phyloP scores from a whole-genome alignment of 441 rosid species.

The Biscutella laevigata region DNA sequence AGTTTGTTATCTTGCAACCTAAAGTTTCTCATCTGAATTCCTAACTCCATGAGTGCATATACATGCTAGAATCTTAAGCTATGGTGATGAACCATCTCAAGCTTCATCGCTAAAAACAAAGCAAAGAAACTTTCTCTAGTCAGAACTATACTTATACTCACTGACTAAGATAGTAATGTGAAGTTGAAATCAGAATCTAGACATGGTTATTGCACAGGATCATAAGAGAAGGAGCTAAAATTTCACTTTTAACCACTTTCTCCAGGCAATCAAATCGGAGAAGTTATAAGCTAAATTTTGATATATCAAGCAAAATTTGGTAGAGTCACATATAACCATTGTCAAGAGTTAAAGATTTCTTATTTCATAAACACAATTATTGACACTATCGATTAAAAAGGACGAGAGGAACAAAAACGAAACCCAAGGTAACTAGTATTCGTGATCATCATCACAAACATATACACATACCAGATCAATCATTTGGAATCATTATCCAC shows the following conservation, averaged over 20 bases:
- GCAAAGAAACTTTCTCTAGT: background rate
- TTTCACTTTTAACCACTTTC: background rate
- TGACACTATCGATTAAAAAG: background rate
- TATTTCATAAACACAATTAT: constrained; percentile 21
- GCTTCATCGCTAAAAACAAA: background rate
- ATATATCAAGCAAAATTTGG: background rate
- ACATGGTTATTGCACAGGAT: background rate
- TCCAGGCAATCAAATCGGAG: background rate
- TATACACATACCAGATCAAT: constrained; percentile 17
- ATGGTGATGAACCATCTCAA: background rate
- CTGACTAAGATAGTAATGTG: background rate
- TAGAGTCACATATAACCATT: constrained; percentile 17
- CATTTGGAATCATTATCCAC: background rate
- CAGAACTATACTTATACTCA: background rate
- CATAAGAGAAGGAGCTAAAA: background rate
- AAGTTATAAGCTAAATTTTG: background rate
- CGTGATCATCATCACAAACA: constrained; percentile 11
- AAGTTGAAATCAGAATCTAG: background rate
- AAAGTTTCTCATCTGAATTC: background rate
- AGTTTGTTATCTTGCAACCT: background rate
- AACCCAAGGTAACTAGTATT: constrained; percentile 7
- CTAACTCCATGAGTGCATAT: background rate
- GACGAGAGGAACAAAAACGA: constrained; percentile 6
- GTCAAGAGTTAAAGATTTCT: constrained; percentile 17
- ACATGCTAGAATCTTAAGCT: constrained; percentile 4